These are phyloP conservation scores for Flagelloscypha sp. DNA, from an alignment of 768 basidiomycete species.

Conservation along the genomic window DNA sequence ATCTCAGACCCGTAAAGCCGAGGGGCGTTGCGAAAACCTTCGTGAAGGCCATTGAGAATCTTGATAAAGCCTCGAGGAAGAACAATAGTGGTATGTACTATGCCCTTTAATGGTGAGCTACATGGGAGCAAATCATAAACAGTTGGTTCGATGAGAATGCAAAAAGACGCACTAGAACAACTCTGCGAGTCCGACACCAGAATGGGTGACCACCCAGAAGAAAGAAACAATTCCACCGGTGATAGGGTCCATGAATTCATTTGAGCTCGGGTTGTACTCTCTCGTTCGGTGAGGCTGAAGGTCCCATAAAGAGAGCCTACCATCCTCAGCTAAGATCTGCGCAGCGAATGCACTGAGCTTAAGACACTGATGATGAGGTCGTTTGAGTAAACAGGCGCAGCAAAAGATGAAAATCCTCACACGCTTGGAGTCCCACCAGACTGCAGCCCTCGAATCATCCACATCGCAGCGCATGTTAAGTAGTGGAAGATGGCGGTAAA, in stretches of 20 bases:
- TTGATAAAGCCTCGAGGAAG: slow-evolving; percentile 26
- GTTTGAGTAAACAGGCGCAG: neutral
- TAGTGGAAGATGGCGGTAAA: slow-evolving; percentile 30
- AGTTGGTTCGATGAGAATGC: neutral
- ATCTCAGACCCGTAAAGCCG: slow-evolving; percentile 26
- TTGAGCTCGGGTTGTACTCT: slow-evolving; percentile 22
- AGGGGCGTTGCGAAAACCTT: slow-evolving; percentile 28
- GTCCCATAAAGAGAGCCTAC: slow-evolving; percentile 17
- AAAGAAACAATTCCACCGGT: slow-evolving; percentile 26
- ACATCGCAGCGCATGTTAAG: slow-evolving; percentile 34
- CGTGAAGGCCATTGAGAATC: slow-evolving; percentile 22
- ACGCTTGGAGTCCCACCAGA: slow-evolving; percentile 25
- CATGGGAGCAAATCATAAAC: neutral
- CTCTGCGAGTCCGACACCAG: slow-evolving; percentile 23
- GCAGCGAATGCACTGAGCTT: slow-evolving; percentile 28
- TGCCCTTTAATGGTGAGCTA: slow-evolving; percentile 22
- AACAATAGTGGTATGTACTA: slow-evolving; percentile 25
- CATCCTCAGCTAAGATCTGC: slow-evolving; percentile 21
- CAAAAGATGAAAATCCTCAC: slow-evolving; percentile 6
- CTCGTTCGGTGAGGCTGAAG: slow-evolving; percentile 26
- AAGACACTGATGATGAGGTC: slow-evolving; percentile 20
- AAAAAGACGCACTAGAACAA: slow-evolving; percentile 21
- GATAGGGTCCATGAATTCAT: slow-evolving; percentile 22
- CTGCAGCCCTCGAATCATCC: slow-evolving; percentile 21
- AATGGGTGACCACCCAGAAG: slow-evolving; percentile 22